Evolutionary conservation across 2,329 filamentous ascomycete genomes (phyloP).

Genomic region (Gremmenia infestans): DNA sequence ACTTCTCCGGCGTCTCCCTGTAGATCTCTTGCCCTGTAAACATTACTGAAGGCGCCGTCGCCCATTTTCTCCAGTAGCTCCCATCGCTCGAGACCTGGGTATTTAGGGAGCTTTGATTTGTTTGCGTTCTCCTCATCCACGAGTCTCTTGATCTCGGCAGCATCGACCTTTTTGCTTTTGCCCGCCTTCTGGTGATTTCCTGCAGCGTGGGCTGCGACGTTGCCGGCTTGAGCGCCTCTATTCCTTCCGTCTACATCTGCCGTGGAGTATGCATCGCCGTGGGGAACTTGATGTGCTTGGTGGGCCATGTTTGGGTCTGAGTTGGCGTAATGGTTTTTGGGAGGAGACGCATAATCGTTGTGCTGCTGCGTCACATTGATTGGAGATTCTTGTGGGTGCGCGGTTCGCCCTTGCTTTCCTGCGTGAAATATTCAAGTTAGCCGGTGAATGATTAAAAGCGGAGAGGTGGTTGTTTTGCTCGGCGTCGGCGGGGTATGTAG

Average conservation of each 20-base stretch:
- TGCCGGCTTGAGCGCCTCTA: slow-evolving; percentile 62
- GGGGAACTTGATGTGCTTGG: slow-evolving; percentile 45
- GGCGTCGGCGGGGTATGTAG: not conserved
- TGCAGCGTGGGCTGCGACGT: slow-evolving; percentile 59
- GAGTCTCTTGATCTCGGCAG: slow-evolving; percentile 74
- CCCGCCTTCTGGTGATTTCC: slow-evolving; percentile 46
- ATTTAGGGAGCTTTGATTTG: slow-evolving; percentile 78
- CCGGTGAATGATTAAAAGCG: slow-evolving; percentile 8
- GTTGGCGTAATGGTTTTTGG: slow-evolving; percentile 46
- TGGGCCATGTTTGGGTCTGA: slow-evolving; percentile 57
- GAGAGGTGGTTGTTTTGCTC: slow-evolving; percentile 1
- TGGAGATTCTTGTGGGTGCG: slow-evolving; percentile 48
- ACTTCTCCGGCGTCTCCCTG: slow-evolving; percentile 71
- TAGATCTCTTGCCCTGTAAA: slow-evolving; percentile 80
- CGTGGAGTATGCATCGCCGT: slow-evolving; percentile 56
- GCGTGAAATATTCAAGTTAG: slow-evolving; percentile 28
- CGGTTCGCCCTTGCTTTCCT: slow-evolving; percentile 83
- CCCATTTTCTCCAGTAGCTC: slow-evolving; percentile 94
- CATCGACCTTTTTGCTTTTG: slow-evolving; percentile 46
- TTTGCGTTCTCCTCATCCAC: slow-evolving; percentile 88
- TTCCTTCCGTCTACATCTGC: slow-evolving; percentile 58
- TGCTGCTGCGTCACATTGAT: slow-evolving; percentile 59
- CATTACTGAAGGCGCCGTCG: slow-evolving; percentile 97
- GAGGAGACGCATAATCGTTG: slow-evolving; percentile 46
- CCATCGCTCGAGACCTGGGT: slow-evolving; percentile 83